Percentiles rank a stretch among this genome's conserved stretches.
Conservation (phyloP, 805 yeast species). For the Saccharomycopsis fibuligera region DNA sequence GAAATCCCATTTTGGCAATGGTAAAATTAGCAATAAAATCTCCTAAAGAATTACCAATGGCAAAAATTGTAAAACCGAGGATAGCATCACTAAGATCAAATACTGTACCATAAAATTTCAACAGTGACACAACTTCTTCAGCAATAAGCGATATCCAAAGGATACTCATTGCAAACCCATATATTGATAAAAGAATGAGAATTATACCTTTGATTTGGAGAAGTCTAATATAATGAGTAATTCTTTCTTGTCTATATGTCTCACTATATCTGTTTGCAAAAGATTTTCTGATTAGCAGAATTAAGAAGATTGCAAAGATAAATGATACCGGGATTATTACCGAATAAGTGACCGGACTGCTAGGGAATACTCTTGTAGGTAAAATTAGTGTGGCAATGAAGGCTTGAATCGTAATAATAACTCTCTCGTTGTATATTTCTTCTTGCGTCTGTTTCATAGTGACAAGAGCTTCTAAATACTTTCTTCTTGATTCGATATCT, state of each 20-base stretch:
- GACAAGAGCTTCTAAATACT: background rate
- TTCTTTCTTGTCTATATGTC: no score
- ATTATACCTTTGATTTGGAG: no score
- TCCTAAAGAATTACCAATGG: conserved; percentile 89
- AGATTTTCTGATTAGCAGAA: no score
- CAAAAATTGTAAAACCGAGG: conserved; percentile 81
- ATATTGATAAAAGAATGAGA: conserved; percentile 4
- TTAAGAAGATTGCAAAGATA: no score
- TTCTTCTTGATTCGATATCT: background rate
- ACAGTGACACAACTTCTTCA: conserved; percentile 56
- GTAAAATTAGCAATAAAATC: conserved; percentile 81
- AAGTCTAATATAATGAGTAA: no score
- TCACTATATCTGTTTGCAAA: no score
- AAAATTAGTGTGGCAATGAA: background rate
- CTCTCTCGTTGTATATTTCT: conserved; percentile 5
- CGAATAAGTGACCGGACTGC: no score
- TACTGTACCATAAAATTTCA: conserved; percentile 55
- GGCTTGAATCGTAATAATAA: conserved; percentile 1
- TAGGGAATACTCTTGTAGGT: no score
- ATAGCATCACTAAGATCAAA: conserved; percentile 67
- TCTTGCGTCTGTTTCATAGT: background rate
- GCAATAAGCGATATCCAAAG: conserved; percentile 67
- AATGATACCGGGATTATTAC: no score
- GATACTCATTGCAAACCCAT: conserved; percentile 63
- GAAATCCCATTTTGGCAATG: conserved; percentile 73